Evolutionary conservation across 164 flowering plant genomes (phyloP), one percentile per base, ranked within the genome.

Genomic region (Chimonanthus praecox): DNA sequence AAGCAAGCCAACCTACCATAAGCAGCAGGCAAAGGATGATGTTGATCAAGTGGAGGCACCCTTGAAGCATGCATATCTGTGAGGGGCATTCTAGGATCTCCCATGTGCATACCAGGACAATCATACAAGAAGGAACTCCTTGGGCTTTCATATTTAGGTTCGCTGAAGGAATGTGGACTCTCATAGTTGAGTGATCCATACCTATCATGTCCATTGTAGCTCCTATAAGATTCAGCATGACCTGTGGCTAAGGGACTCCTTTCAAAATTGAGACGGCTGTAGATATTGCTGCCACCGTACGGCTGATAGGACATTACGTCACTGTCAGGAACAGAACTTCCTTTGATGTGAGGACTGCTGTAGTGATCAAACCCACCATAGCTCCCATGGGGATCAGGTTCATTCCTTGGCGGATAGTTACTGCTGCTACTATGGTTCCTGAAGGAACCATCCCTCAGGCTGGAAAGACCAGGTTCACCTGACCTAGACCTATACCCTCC

Each of bases 21-120:
- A 43, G 67, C 2, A 50, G 76, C 33, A 54, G 78, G 49, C 3
- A 15, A 48, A 51, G 78, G 73, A 76, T 54, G 6, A 47, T 15
- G 78, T 11, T 47, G 45, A 15, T 49, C 63, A 69, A 50, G 48
- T 43, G 71, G 67, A n/a, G 76, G 73, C 11, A n/a, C 73, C 51
- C 77, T 49, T 72, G 80, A 74, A 72, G 76, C 60, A 68, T 61
- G 82, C 47, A n/a, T 64, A 73, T 48, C 69, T 50, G 67, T 62
- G 13, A 3, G 71, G n/a, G 71, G 78, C 46, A 13, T 20, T 58
- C 60, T 62, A 7, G 64, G 47, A 47, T n/a, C 70, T 13, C 70
- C 33, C 65, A 58, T 5, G 66, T 61, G 73, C 16, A 79, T 49
- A 69, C 60, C 69, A 49, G 13, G 50, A 50, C 47, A 61, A 67